Conservation (phyloP, 257 asterid species). For the Scutellaria barbata region DNA sequence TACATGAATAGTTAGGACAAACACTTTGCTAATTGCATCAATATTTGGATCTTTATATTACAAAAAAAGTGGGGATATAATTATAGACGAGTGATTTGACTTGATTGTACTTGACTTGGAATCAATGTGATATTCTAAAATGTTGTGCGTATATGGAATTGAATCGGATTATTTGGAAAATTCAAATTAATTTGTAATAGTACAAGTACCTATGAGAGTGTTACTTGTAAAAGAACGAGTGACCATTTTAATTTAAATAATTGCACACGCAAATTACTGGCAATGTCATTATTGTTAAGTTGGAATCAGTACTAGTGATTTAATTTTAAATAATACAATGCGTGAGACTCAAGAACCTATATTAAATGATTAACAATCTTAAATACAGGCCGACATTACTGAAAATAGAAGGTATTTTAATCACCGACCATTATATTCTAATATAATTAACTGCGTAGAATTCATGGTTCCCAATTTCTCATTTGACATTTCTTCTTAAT, state of each 20-base stretch:
- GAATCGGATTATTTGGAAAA: too few relatives aligned
- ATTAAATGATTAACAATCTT: not conserved
- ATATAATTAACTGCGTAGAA: too few relatives aligned
- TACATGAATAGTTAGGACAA: not conserved
- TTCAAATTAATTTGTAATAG: too few relatives aligned
- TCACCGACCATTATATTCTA: conserved; percentile 25
- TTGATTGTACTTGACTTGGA: too few relatives aligned
- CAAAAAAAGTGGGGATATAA: too few relatives aligned
- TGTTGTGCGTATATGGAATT: too few relatives aligned
- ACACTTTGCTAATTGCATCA: not conserved
- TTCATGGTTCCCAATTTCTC: too few relatives aligned
- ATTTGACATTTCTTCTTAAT: too few relatives aligned
- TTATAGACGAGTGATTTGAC: too few relatives aligned
- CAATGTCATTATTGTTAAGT: conserved; percentile 4
- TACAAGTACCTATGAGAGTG: too few relatives aligned
- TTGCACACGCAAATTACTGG: not conserved
- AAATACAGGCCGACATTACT: not conserved
- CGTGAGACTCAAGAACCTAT: not conserved
- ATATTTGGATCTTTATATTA: too few relatives aligned
- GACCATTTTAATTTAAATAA: not conserved
- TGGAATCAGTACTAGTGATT: not conserved
- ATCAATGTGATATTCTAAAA: not conserved
- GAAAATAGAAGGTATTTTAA: not conserved
- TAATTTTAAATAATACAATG: not conserved
- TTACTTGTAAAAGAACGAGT: not conserved